A percentile compares a stretch with the other conserved stretches of the same genome.
These are phyloP conservation scores for Juglanconis juglandina DNA, from an alignment of 2,329 filamentous ascomycete genomes.

Conservation along the genomic window DNA sequence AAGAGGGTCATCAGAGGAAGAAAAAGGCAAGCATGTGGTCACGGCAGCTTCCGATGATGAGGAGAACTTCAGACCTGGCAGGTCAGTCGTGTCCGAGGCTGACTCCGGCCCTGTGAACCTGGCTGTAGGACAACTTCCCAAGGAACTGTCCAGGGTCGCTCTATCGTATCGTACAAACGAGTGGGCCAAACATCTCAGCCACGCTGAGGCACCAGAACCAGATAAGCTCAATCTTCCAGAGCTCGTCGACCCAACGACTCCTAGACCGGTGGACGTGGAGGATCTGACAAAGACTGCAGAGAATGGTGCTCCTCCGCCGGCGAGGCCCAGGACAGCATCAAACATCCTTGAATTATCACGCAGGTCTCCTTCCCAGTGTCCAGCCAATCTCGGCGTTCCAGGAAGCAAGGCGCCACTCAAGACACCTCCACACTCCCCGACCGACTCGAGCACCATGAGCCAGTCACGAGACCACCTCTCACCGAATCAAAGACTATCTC, in stretches of 20 bases:
- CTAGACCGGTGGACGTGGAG: slow-evolving; percentile 57
- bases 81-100: slow-evolving; percentile 37
- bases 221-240: slow-evolving; percentile 52
- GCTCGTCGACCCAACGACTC: slow-evolving; percentile 24
- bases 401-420: neutral
- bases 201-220: slow-evolving; percentile 68
- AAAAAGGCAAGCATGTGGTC: slow-evolving; percentile 18
- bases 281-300: slow-evolving; percentile 63
- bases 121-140: slow-evolving; percentile 62
- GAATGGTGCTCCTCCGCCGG: slow-evolving; percentile 42
- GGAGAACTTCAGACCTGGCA: slow-evolving; percentile 28
- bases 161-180: slow-evolving; percentile 88
- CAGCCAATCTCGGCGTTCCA: neutral
- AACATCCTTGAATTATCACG: slow-evolving; percentile 20
- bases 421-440: neutral
- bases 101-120: slow-evolving; percentile 46
- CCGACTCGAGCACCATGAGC: neutral
- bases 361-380: slow-evolving; percentile 4
- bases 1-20: slow-evolving; percentile 18
- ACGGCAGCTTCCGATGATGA: slow-evolving; percentile 17
- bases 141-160: slow-evolving; percentile 71
- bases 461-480: slow-evolving; percentile 17
- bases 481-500: neutral
- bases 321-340: slow-evolving; percentile 28
- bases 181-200: slow-evolving; percentile 86